These are phyloP conservation scores for Austroboletus novae-zelandiae DNA, from an alignment of 1,284 basidiomycete species.

Conservation along the genomic window DNA sequence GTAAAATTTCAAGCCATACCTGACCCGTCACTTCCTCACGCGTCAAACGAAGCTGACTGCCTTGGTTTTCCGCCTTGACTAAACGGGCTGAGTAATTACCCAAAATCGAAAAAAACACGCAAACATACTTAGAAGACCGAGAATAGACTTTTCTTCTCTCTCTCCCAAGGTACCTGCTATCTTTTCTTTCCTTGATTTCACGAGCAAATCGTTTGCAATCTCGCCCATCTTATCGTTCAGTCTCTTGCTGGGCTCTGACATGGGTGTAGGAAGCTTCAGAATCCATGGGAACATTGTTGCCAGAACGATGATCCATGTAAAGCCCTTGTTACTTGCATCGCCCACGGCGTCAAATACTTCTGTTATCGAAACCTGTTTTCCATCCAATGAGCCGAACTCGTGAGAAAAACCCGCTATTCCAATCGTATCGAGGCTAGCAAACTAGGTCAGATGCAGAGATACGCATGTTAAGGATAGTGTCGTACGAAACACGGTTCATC, in stretches of 20 bases:
- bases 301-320: conserved; percentile 35
- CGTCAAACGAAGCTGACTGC: conserved; percentile 11
- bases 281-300: conserved; percentile 8
- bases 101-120: background rate
- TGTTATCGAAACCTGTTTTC: conserved; percentile 42
- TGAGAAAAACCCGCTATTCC: conserved; percentile 63
- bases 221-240: conserved; percentile 42
- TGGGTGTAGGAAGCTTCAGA: conserved; percentile 40
- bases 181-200: conserved; percentile 41
- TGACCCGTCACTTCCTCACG: conserved; percentile 21
- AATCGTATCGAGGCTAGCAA: conserved; percentile 50
- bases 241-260: conserved; percentile 34
- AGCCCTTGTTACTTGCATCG: conserved; percentile 4
- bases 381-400: conserved; percentile 53
- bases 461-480: conserved; percentile 12
- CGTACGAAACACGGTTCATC: conserved; percentile 52
- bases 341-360: conserved; percentile 45
- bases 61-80: conserved; percentile 21
- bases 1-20: conserved; percentile 3
- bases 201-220: conserved; percentile 49
- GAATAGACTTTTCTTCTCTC: conserved; percentile 48
- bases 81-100: background rate
- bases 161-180: conserved; percentile 29
- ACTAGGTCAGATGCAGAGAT: conserved; percentile 22
- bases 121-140: conserved; percentile 28